Evolutionary conservation across 2,329 filamentous ascomycete species (phyloP).

Genomic region (Neonectria coccinea): DNA sequence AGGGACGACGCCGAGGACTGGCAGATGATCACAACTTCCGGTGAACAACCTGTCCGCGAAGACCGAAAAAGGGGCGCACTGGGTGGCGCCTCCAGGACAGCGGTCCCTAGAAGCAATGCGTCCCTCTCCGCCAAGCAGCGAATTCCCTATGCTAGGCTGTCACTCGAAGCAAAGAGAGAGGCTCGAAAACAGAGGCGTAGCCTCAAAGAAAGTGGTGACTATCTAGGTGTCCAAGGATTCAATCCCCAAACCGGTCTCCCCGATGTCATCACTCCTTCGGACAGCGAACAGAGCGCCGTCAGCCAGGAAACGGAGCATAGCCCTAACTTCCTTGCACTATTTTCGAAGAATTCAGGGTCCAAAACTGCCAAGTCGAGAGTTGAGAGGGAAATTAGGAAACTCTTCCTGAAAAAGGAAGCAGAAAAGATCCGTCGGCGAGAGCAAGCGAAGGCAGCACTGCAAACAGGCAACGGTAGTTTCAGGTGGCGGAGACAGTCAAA

Average conservation of each 20-base stretch:
- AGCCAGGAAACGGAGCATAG: constrained; percentile 48
- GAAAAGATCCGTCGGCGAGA: constrained; percentile 59
- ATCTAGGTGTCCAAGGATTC: constrained; percentile 68
- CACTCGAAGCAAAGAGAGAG: constrained; percentile 49
- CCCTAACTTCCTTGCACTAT: constrained; percentile 48
- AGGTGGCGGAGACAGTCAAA: constrained; percentile 59
- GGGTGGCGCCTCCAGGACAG: neutral
- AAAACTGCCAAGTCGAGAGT: constrained; percentile 58
- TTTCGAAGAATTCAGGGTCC: constrained; percentile 51
- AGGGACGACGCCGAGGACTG: constrained; percentile 23
- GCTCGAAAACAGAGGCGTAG: constrained; percentile 54
- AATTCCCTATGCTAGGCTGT: constrained; percentile 3
- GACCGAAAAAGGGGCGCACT: neutral
- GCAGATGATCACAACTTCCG: constrained; percentile 18
- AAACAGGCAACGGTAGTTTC: constrained; percentile 45
- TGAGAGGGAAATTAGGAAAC: constrained; percentile 56
- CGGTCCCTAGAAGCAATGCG: neutral
- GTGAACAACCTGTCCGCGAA: neutral
- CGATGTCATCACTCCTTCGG: constrained; percentile 63
- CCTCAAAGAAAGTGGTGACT: constrained; percentile 68
- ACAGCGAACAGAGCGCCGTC: constrained; percentile 56
- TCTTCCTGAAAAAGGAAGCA: constrained; percentile 47
- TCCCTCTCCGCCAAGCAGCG: neutral
- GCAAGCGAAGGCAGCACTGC: constrained; percentile 54
- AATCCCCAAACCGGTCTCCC: constrained; percentile 68